These are phyloP conservation scores for Sugiyamaella sp. DNA, from an alignment of 1,139 yeast genomes.

Conservation along the genomic window DNA sequence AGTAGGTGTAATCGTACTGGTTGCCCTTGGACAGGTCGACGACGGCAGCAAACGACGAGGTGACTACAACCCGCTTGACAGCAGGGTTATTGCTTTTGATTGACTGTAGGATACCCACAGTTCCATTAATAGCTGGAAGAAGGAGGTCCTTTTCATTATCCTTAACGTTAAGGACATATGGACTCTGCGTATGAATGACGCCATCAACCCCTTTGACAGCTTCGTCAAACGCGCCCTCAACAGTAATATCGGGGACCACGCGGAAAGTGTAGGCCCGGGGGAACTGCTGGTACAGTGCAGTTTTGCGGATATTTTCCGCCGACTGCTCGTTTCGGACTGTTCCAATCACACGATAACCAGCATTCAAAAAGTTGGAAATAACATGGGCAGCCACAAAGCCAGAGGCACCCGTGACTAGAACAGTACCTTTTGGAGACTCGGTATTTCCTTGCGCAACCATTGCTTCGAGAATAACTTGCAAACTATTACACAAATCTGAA, in stretches of 20 bases:
- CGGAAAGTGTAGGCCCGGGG: constrained; percentile 46
- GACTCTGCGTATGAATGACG: constrained; percentile 64
- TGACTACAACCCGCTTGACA: constrained; percentile 54
- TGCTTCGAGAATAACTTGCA: too few relatives aligned
- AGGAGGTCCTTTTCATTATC: constrained; percentile 47
- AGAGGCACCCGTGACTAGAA: not conserved
- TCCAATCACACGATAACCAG: not conserved
- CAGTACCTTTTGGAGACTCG: not conserved
- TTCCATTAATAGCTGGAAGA: constrained; percentile 57
- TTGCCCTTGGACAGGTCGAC: constrained; percentile 32
- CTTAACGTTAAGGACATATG: constrained; percentile 48
- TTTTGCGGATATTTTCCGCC: not conserved
- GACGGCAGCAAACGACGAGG: constrained; percentile 57
- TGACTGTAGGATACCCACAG: constrained; percentile 48
- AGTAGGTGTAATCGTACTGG: constrained; percentile 41
- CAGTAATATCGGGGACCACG: constrained; percentile 54
- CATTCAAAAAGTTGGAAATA: not conserved
- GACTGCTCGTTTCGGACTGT: constrained; percentile 1
- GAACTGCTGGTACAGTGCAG: constrained; percentile 1
- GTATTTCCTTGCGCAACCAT: too few relatives aligned
- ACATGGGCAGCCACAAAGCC: not conserved
- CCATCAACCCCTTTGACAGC: constrained; percentile 53
- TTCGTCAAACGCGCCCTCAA: constrained; percentile 54
- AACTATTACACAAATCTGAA: too few relatives aligned
- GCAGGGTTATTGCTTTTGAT: constrained; percentile 50